Evolutionary conservation across 805 yeast species (phyloP), one percentile per base, ranked within the genome.

Genomic region (Lipomyces kockii): DNA sequence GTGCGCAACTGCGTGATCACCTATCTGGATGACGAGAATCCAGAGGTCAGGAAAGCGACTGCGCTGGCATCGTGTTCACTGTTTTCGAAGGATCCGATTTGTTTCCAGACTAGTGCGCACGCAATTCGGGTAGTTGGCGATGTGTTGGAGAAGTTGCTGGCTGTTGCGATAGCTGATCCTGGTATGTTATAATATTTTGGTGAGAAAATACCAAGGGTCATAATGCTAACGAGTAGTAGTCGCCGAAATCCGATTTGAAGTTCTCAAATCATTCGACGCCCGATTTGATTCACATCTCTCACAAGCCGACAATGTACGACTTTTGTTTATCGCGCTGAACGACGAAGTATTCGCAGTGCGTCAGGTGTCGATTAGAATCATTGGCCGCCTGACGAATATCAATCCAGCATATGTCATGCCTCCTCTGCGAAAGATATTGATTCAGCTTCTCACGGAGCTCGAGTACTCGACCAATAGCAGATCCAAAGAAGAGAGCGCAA

Each of bases 321-420:
- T 93, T 14, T 81, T 95, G 27, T 91, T 94, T 74, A 90, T 93
- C 82, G 94, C 97, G 0, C 80, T 94, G 65, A 91, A 95, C 75
- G 99, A 95, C 78, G 98, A 94, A 77, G 85, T 85, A 1, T 95
- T 95, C 75, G 87, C 86, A 12, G 89, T 95, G 11, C 85, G 97
- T 64, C 87, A 90, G 73, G 89, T 87, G 17, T 89, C 97, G 0
- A 86, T 94, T 43, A 83, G 83, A 60, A 84, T 93, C 11, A 86
- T 95, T 66, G 98, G 99, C 2, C 83, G 98, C 64, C 79, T 95
- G 20, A 89, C 97, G 0, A 79, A 86, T 1, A 89, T 92, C 53
- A 95, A 95, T 74, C 98, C 99, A 0, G 98, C 99, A 0, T 94
- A 92, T 77, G 91, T 95, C 70, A 92, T 94, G 51, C 99, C 99